Conservation (phyloP, 148 eudicot genomes). For the Chenopodium quinoa region DNA sequence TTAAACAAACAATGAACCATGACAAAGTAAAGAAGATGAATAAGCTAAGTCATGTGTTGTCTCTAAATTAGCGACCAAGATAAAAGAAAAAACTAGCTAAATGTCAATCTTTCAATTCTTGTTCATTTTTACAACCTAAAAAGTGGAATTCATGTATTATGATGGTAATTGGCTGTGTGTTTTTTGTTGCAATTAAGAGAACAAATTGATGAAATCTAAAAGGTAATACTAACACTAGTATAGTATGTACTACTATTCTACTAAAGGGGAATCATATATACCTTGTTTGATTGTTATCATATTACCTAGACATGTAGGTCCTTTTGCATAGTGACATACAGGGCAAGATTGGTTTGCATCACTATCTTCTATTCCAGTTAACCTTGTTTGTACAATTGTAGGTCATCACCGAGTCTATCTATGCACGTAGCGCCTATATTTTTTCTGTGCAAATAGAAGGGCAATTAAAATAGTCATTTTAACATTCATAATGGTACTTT, state of each 20-base stretch:
- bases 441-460: no score
- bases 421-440: no score
- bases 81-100: neutral
- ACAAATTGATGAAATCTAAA: neutral
- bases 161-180: neutral
- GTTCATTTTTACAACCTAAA: neutral
- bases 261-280: neutral
- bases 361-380: no score
- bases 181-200: slow-evolving; percentile 2
- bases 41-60: slow-evolving; percentile 8
- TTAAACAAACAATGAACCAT: neutral
- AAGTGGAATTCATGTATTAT: neutral
- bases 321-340: neutral
- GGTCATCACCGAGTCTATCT: no score
- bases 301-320: neutral
- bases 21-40: neutral
- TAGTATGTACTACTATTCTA: neutral
- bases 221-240: neutral
- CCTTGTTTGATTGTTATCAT: neutral
- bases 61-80: slow-evolving; percentile 14
- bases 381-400: no score
- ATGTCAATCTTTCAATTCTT: neutral
- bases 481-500: no score
- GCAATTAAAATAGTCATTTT: no score
- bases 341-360: neutral